These are phyloP conservation scores for Fusarium compactum DNA, from an alignment of 2,329 filamentous ascomycete species.

Conservation along the genomic window DNA sequence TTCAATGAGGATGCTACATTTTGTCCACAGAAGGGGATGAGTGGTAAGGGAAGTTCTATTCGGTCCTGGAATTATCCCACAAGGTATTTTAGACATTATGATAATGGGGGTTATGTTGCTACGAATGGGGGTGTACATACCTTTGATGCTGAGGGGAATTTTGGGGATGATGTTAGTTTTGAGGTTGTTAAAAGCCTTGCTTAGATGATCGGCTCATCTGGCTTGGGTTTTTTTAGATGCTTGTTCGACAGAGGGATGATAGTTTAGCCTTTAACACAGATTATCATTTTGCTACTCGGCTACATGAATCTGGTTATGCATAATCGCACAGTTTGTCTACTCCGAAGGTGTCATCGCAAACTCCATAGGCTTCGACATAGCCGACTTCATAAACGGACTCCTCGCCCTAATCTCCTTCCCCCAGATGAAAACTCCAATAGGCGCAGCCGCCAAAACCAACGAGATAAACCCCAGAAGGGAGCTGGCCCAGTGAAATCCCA, in stretches of 20 bases:
- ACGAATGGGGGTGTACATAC: constrained; percentile 23
- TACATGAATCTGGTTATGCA: neutral
- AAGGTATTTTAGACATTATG: constrained; percentile 20
- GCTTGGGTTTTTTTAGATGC: neutral
- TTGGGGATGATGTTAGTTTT: constrained; percentile 21
- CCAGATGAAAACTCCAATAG: constrained; percentile 29
- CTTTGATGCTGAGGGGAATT: constrained; percentile 8
- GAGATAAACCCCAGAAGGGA: constrained; percentile 27
- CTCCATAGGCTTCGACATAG: constrained; percentile 22
- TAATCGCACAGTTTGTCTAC: neutral
- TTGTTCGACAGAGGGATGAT: no score
- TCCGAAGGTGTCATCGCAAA: neutral
- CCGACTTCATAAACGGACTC: constrained; percentile 34
- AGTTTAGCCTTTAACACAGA: no score
- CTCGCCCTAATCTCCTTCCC: constrained; percentile 27
- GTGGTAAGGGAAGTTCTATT: constrained; percentile 1
- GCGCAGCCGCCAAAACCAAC: constrained; percentile 19
- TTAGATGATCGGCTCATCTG: neutral
- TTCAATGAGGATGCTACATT: constrained; percentile 29
- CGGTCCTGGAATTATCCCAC: constrained; percentile 33
- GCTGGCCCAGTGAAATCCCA: constrained; percentile 37
- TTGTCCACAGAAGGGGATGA: constrained; percentile 24
- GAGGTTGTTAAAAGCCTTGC: neutral
- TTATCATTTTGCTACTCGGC: fast-evolving
- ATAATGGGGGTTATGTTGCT: constrained; percentile 5